Evolutionary conservation across 306 rosid genomes (phyloP), one percentile per base, ranked within the genome.

Genomic region (Prunus kanzakura): DNA sequence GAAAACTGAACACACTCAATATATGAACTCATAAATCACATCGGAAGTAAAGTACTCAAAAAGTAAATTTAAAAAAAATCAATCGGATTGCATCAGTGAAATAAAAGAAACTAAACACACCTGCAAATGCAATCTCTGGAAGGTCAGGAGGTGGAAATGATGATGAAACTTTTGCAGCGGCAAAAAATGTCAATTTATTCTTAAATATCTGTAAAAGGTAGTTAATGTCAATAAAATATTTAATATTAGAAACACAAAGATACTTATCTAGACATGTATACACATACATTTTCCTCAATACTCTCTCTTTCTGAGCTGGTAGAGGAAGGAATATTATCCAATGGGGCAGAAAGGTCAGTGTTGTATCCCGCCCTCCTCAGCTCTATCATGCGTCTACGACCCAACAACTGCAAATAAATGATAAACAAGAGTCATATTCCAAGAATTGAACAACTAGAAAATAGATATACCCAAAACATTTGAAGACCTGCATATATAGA

Each of bases 121-220:
- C 99, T 55, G 99, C 99, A 83, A 95, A 95, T 84, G 99, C 99
- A 83, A 95, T 92, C 87, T 95, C 99, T 2, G 97, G 99, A 80
- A 95, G 85, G 60, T 79, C 83, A 65, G 93, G 92, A 68, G 93
- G 93, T 18, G 97, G 97, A 89, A 95, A 92, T 79, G 99, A 95
- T 18, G 97, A 95, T 25, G 97, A 90, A 70, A 81, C 90, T 80
- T 92, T 92, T 14, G 97, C 99, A 68, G 99, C 95, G 46, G 99
- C 99, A 75, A 92, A 92, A 86, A 92, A 95, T 8, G 88, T 88
- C 86, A 95, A 79, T 78, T 86, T 90, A 79, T 89, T 95, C 84
- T 90, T 81, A 74, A 92, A 95, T 76, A 82, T 63, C 99, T 95
- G 90, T 66, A 19, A 72, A 79, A 60, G 43, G 25, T 50, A 82